Base-by-base conservation (phyloP, 1,284 basidiomycete species). In the Ceratobasidium sp. region DNA sequence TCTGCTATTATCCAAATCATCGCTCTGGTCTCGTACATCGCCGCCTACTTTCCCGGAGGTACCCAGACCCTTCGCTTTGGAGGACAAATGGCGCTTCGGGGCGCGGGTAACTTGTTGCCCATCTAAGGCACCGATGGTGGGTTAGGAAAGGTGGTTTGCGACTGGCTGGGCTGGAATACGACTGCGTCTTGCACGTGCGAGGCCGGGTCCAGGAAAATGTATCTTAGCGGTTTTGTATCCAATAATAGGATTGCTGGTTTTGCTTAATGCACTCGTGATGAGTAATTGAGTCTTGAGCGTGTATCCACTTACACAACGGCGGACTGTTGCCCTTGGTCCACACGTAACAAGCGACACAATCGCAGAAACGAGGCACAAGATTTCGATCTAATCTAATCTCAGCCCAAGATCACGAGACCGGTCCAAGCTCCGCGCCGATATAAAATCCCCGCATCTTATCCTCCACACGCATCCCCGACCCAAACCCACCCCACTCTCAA, bases 11-110 rank as follows among this genome's bases (percentile, higher is more conserved):
- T 96, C 4, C 77, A 92, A 85, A 86, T 96, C 43, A 81, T 91
- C 49, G 89, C 94, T 0, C 86, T 98, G 8, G 80, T 96, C 10
- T 85, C 90, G 13, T 98, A 97, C 76, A 85, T 97, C 8, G 82
- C 93, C 17, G 93, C 94, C 0, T 97, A 96, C 79, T 96, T 96
- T 79, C 93, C 94, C 2, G 94, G 94, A 12, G 94, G 91, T 8
- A 83, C 83, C 15, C 86, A 88, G 72, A 95, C 94, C 0, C 82
- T 96, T 38, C 86, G 91, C 31, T 87, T 95, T 75, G 93, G 93
- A 13, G 88, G 89, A 17, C 88, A 90, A 71, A 86, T 96, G 78
- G 88, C 90, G 0, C 79, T 96, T 22, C 87, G 93, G 47, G 90
- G 93, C 3, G 93, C 92, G 49, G 86, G 89, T 38, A 92, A 83